phyloP scores from a whole-genome alignment of 345 rosid species.

The Acer campestre region DNA sequence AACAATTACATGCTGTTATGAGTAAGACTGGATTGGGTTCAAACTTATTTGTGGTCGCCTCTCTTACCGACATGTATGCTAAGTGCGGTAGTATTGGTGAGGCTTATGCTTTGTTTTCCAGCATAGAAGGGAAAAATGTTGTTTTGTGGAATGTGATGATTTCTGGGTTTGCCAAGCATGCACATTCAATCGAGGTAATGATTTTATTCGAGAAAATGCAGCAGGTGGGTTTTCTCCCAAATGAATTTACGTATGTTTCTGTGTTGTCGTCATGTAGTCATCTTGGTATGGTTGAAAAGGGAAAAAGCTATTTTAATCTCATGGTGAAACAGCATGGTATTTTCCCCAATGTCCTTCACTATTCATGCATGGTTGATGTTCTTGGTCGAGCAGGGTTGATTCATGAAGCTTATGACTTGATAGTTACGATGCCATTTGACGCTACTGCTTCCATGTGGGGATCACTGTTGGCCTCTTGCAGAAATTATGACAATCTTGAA shows the following conservation, averaged over 20 bases:
- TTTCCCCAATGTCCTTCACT: conserved; percentile 62
- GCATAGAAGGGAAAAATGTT: conserved; percentile 46
- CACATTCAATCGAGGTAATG: conserved; percentile 60
- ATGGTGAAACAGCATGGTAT: conserved; percentile 56
- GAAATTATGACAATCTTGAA: conserved; percentile 55
- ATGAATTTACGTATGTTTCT: conserved; percentile 67
- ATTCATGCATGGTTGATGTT: conserved; percentile 90
- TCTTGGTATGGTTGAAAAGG: conserved; percentile 68
- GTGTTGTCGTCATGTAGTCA: conserved; percentile 80
- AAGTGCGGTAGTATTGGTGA: conserved; percentile 71
- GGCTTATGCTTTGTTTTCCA: conserved; percentile 56
- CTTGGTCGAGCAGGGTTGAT: conserved; percentile 66
- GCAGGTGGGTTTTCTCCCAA: conserved; percentile 60
- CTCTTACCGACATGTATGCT: conserved; percentile 84
- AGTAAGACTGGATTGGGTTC: conserved; percentile 60
- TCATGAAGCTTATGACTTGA: conserved; percentile 63
- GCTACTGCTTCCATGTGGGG: conserved; percentile 85
- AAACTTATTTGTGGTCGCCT: conserved; percentile 58
- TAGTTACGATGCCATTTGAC: conserved; percentile 59
- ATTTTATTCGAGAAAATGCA: conserved; percentile 85
- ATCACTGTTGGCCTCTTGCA: conserved; percentile 75
- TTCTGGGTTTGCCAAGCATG: conserved; percentile 75
- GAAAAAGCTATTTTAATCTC: conserved; percentile 52
- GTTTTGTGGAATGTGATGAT: conserved; percentile 81
- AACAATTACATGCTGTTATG: conserved; percentile 65